These are phyloP conservation scores for Petrea volubilis DNA, from an alignment of 257 asterid genomes.

Conservation along the genomic window DNA sequence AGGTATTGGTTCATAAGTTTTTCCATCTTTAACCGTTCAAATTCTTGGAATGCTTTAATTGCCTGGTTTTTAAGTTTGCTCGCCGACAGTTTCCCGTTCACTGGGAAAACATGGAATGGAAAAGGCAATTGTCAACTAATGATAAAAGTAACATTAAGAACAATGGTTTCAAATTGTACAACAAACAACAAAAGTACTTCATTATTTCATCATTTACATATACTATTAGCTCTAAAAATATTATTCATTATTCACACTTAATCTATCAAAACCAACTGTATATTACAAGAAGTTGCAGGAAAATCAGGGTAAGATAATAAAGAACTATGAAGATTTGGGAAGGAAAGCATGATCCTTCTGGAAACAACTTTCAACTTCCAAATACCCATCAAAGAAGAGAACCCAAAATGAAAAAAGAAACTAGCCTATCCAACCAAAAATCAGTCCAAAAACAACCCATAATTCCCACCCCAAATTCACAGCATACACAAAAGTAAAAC, in stretches of 20 bases:
- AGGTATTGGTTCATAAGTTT: conserved; percentile 69
- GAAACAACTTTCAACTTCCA: background rate
- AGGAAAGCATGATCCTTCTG: background rate
- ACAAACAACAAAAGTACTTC: background rate
- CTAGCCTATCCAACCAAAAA: background rate
- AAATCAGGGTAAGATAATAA: background rate
- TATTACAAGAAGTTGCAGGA: background rate
- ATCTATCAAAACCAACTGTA: conserved; percentile 1
- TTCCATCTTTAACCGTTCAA: conserved; percentile 53
- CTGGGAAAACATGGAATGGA: conserved; percentile 39
- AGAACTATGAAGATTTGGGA: background rate
- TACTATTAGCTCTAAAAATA: background rate
- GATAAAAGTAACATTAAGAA: background rate
- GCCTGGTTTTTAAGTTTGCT: conserved; percentile 57
- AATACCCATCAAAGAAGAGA: conserved; percentile 1
- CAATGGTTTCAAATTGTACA: background rate
- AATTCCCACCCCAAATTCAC: background rate
- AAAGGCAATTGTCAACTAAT: conserved; percentile 3
- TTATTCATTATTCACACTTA: background rate
- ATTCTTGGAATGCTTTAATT: conserved; percentile 47
- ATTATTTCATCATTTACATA: background rate
- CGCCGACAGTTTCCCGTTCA: conserved; percentile 50
- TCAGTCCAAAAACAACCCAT: conserved; percentile 1
- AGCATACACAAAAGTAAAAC: background rate
- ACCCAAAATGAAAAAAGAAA: background rate